Percentiles rank a stretch among this genome's conserved stretches.
phyloP scores from a whole-genome alignment of 768 basidiomycete genomes.

The Hemileccinum impolitum region DNA sequence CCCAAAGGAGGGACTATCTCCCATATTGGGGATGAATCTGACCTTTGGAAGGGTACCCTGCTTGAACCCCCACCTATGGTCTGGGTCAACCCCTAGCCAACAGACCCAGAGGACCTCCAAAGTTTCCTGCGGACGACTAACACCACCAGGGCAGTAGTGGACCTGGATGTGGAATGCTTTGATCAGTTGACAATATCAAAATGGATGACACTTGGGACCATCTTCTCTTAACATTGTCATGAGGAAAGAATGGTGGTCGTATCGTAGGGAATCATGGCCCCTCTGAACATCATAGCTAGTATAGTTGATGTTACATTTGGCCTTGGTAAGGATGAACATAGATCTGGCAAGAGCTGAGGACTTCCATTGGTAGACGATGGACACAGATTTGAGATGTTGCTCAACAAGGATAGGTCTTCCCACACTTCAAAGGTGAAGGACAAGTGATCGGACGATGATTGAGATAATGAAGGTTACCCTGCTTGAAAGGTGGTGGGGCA shows the following conservation, averaged over 20 bases:
- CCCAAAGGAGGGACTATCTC: background rate
- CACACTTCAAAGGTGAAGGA: too few relatives aligned
- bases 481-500: too few relatives aligned
- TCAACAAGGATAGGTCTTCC: too few relatives aligned
- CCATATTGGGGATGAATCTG: background rate
- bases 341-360: too few relatives aligned
- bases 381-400: too few relatives aligned
- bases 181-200: constrained; percentile 1
- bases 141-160: background rate
- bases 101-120: constrained; percentile 1
- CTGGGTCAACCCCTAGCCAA: constrained; percentile 1
- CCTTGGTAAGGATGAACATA: too few relatives aligned
- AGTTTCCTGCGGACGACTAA: background rate
- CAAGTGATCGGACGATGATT: too few relatives aligned
- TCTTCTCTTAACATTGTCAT: constrained; percentile 5
- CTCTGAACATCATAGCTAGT: background rate
- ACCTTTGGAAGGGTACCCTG: background rate
- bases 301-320: too few relatives aligned
- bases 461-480: too few relatives aligned
- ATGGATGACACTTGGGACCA: background rate
- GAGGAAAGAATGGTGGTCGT: background rate
- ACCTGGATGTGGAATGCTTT: background rate
- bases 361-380: too few relatives aligned
- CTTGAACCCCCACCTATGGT: background rate
- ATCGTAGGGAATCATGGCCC: background rate